Percentiles rank a stretch among this genome's conserved stretches.
These are phyloP conservation scores for Verticillium albo-atrum DNA, from an alignment of 2,329 filamentous ascomycete genomes.

Conservation along the genomic window DNA sequence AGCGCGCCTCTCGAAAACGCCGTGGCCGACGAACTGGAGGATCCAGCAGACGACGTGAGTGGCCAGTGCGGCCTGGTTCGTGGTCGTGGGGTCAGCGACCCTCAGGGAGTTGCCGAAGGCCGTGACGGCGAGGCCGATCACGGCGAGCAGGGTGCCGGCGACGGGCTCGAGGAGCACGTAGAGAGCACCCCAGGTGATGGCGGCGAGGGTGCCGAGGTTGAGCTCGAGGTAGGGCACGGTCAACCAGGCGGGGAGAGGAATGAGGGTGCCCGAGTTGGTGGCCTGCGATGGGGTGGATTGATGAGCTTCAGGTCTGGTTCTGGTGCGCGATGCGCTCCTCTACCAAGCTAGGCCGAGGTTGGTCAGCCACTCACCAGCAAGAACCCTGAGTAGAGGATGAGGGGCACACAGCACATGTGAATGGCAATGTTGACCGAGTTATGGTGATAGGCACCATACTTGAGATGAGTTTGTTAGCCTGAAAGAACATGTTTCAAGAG, in stretches of 20 bases:
- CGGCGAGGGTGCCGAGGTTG: constrained; percentile 61
- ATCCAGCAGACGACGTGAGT: constrained; percentile 77
- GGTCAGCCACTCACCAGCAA: constrained; percentile 54
- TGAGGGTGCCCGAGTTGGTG: constrained; percentile 58
- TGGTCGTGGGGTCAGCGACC: constrained; percentile 43
- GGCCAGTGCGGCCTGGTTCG: constrained; percentile 55
- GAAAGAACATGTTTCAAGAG: neutral
- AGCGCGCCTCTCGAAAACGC: constrained; percentile 79
- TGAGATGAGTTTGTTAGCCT: constrained; percentile 8
- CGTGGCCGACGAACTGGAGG: constrained; percentile 87
- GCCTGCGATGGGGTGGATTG: constrained; percentile 38
- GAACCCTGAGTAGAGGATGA: constrained; percentile 68
- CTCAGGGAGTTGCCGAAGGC: constrained; percentile 74
- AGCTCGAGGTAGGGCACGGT: constrained; percentile 63
- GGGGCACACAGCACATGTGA: constrained; percentile 74
- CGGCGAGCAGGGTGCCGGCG: constrained; percentile 72
- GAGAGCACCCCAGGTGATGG: constrained; percentile 67
- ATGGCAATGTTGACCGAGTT: constrained; percentile 73
- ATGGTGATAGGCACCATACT: constrained; percentile 85
- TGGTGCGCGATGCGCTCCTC: neutral
- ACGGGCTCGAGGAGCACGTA: constrained; percentile 94
- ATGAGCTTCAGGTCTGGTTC: constrained; percentile 5
- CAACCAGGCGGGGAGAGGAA: constrained; percentile 62
- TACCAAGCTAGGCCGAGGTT: neutral
- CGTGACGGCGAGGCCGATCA: constrained; percentile 70